Conservation (phyloP, 257 asterid genomes). For the Rehmannia glutinosa region DNA sequence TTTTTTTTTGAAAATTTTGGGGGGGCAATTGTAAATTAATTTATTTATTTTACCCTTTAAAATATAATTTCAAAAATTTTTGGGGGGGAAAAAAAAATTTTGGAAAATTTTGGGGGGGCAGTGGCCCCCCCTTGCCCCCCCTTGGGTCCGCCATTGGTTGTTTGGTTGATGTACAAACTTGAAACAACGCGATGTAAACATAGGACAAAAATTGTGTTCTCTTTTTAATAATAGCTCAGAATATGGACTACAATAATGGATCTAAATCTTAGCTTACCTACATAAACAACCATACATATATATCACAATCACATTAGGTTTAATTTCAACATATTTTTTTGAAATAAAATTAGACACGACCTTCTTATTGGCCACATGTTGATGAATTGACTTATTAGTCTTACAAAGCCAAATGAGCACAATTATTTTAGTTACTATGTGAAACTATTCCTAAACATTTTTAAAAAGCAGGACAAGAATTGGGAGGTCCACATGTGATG, state of each 20-base stretch:
- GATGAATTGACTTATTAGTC: conserved; percentile 5
- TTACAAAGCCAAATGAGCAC: conserved; percentile 19
- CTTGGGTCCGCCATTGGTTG: too few relatives aligned
- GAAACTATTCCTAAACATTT: not conserved
- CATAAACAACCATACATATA: conserved; percentile 18
- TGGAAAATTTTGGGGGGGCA: too few relatives aligned
- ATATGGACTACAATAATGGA: not conserved
- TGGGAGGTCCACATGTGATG: not conserved
- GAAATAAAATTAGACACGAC: too few relatives aligned
- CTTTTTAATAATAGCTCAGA: not conserved
- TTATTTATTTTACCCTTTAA: too few relatives aligned
- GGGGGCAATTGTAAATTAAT: too few relatives aligned
- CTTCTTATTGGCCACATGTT: not conserved
- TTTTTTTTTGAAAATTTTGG: too few relatives aligned
- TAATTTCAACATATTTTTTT: too few relatives aligned
- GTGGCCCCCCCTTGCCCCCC: too few relatives aligned
- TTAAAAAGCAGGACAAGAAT: not conserved
- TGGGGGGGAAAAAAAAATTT: too few relatives aligned
- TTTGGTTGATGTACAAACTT: too few relatives aligned
- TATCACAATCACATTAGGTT: conserved; percentile 1
- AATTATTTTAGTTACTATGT: conserved; percentile 1
- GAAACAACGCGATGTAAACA: not conserved
- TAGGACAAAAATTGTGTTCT: not conserved
- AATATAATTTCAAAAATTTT: too few relatives aligned
- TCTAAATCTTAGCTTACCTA: conserved; percentile 33